Percentiles rank a stretch among this genome's conserved stretches.
These are phyloP conservation scores for Erodium trifolium DNA, from an alignment of 441 rosid genomes.

Conservation along the genomic window DNA sequence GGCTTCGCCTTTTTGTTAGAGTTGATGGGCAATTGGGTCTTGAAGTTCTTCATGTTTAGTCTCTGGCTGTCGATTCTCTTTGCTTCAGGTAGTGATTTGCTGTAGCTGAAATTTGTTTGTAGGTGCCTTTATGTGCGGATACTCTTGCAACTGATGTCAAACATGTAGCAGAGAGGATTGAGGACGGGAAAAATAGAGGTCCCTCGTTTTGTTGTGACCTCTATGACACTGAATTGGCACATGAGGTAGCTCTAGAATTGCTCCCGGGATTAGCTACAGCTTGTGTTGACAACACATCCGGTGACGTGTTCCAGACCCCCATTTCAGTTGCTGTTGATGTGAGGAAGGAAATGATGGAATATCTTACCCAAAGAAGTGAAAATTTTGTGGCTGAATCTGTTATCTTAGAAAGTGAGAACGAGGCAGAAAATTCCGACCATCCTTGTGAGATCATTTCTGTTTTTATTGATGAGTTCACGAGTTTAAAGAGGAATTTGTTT, in stretches of 20 bases:
- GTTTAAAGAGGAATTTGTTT: slow-evolving; percentile 61
- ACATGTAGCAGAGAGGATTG: slow-evolving; percentile 43
- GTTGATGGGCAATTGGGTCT: too few species aligned
- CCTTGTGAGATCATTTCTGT: slow-evolving; percentile 62
- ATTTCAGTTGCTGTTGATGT: slow-evolving; percentile 69
- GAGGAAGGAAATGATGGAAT: slow-evolving; percentile 68
- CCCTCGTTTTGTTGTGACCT: slow-evolving; percentile 54
- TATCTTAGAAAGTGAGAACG: slow-evolving; percentile 43
- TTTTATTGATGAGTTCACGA: slow-evolving; percentile 70
- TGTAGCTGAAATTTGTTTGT: slow-evolving; percentile 12
- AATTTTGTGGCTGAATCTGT: slow-evolving; percentile 67
- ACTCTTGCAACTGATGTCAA: slow-evolving; percentile 38
- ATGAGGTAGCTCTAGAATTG: slow-evolving; percentile 50
- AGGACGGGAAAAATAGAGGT: slow-evolving; percentile 43
- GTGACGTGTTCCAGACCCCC: slow-evolving; percentile 65
- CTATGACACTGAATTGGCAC: slow-evolving; percentile 55
- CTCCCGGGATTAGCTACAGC: slow-evolving; percentile 78
- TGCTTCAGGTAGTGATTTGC: not conserved
- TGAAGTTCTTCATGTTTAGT: too few species aligned
- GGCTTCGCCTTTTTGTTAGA: not conserved
- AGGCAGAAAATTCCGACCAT: slow-evolving; percentile 47
- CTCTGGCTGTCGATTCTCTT: too few species aligned
- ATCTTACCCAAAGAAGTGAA: slow-evolving; percentile 63
- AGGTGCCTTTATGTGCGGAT: slow-evolving; percentile 33
- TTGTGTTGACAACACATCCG: slow-evolving; percentile 79